phyloP scores from a whole-genome alignment of 768 basidiomycete genomes.

The Leccinum uliginosum region DNA sequence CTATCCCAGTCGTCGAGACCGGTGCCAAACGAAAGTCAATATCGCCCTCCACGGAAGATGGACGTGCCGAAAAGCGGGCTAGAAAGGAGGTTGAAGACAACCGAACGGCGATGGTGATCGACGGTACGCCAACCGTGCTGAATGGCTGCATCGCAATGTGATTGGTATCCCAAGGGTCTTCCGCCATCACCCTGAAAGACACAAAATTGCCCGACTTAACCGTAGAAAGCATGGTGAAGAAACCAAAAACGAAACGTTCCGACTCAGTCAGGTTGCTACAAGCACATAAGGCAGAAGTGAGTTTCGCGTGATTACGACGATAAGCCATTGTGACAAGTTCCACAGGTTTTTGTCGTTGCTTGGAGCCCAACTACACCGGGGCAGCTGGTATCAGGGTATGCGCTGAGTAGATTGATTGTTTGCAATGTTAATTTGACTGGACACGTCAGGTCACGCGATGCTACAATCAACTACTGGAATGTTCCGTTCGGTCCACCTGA shows the following conservation, averaged over 20 bases:
- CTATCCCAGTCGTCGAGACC: slow-evolving; percentile 14
- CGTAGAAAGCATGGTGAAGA: slow-evolving; percentile 27
- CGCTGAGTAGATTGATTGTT: not conserved
- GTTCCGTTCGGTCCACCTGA: slow-evolving; percentile 40
- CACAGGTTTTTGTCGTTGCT: slow-evolving; percentile 74
- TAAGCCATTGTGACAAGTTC: slow-evolving; percentile 3
- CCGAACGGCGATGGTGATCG: slow-evolving; percentile 35
- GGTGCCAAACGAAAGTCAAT: slow-evolving; percentile 50
- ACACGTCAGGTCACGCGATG: slow-evolving; percentile 63
- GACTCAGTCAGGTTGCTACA: slow-evolving; percentile 44
- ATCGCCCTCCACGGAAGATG: slow-evolving; percentile 40
- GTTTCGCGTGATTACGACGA: slow-evolving; percentile 13
- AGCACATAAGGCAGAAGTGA: slow-evolving; percentile 62
- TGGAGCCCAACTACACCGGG: slow-evolving; percentile 65
- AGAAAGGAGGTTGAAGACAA: slow-evolving; percentile 46
- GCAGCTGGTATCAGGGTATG: slow-evolving; percentile 72
- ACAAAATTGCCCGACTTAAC: slow-evolving; percentile 18
- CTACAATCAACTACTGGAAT: slow-evolving; percentile 70
- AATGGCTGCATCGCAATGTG: slow-evolving; percentile 24
- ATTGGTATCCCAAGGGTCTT: slow-evolving; percentile 13
- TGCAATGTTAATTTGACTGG: slow-evolving; percentile 2
- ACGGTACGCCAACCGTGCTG: slow-evolving; percentile 29
- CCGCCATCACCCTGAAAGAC: slow-evolving; percentile 16
- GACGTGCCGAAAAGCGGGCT: slow-evolving; percentile 60
- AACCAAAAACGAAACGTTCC: slow-evolving; percentile 32